Percentiles rank a stretch among this genome's conserved stretches.
These are phyloP conservation scores for Globisporangium orthogonon DNA, from an alignment of 352 stramenopile species.

Conservation along the genomic window DNA sequence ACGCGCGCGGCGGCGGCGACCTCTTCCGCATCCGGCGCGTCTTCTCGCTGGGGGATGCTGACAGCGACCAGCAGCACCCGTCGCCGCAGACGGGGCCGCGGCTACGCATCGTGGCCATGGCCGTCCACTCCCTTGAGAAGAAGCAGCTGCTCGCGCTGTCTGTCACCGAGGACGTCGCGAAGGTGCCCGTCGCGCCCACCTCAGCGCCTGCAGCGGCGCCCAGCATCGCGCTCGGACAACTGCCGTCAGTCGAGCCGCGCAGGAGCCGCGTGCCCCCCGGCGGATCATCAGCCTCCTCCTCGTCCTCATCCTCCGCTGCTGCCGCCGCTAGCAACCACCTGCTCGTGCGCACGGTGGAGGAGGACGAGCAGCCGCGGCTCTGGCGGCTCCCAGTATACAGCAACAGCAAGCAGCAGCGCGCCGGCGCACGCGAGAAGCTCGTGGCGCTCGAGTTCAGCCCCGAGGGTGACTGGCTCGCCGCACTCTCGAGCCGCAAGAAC, in stretches of 20 bases:
- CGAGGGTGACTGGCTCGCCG: slow-evolving; percentile 83
- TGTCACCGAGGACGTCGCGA: slow-evolving; percentile 14
- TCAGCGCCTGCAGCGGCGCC: not conserved
- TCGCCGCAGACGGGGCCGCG: not conserved
- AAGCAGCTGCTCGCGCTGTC: slow-evolving; percentile 72
- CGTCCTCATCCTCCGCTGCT: not conserved
- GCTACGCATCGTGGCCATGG: slow-evolving; percentile 49
- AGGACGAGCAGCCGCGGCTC: slow-evolving; percentile 62
- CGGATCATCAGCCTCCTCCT: not conserved
- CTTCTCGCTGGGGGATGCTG: slow-evolving; percentile 21
- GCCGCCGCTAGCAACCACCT: slow-evolving; percentile 29
- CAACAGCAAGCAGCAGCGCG: slow-evolving; percentile 54
- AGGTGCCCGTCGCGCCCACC: not conserved
- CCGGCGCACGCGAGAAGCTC: slow-evolving; percentile 43
- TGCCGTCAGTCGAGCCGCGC: slow-evolving; percentile 11
- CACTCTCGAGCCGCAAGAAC: slow-evolving; percentile 68
- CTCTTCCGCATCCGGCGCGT: slow-evolving; percentile 77
- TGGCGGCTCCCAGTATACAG: slow-evolving; percentile 63
- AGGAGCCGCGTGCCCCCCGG: slow-evolving; percentile 2
- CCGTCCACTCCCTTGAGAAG: slow-evolving; percentile 60
- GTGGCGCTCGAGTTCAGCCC: slow-evolving; percentile 70
- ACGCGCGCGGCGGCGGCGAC: slow-evolving; percentile 39
- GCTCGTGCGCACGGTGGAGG: slow-evolving; percentile 67
- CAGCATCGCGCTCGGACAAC: slow-evolving; percentile 16
- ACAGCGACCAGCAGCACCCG: not conserved